Conservation (phyloP, 192 early-diverging fungal genomes). For the Dispira parvispora region DNA sequence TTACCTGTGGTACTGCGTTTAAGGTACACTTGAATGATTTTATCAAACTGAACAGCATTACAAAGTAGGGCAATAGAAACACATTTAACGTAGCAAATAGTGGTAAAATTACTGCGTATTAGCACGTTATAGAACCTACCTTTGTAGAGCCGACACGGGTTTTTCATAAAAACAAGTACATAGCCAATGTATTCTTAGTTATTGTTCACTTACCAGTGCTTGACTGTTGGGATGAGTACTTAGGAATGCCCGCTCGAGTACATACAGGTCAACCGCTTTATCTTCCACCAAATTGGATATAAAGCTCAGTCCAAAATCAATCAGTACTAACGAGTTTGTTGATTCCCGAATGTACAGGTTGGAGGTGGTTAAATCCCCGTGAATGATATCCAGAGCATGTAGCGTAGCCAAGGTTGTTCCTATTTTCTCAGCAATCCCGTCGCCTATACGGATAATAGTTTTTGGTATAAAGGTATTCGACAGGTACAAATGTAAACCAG, state of each 20-base stretch:
- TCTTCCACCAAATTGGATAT: conserved; percentile 74
- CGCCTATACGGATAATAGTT: not conserved
- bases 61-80: not conserved
- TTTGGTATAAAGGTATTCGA: not conserved
- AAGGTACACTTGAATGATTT: conserved; percentile 51
- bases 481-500: not conserved
- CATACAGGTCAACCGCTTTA: conserved; percentile 97
- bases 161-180: too few relatives aligned
- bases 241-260: conserved; percentile 81
- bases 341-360: conserved; percentile 63
- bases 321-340: conserved; percentile 30
- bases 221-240: conserved; percentile 87
- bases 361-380: conserved; percentile 94
- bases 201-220: conserved; percentile 33
- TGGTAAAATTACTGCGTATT: too few relatives aligned
- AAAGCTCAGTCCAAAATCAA: conserved; percentile 95
- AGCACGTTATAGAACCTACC: too few relatives aligned
- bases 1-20: conserved; percentile 36
- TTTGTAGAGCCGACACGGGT: too few relatives aligned
- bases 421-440: conserved; percentile 30
- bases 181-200: too few relatives aligned
- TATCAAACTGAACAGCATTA: conserved; percentile 35
- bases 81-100: too few relatives aligned
- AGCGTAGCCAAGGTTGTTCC: conserved; percentile 54
- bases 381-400: conserved; percentile 76